Base-by-base conservation (phyloP, 1,139 yeast genomes). In the Candida sp. region DNA sequence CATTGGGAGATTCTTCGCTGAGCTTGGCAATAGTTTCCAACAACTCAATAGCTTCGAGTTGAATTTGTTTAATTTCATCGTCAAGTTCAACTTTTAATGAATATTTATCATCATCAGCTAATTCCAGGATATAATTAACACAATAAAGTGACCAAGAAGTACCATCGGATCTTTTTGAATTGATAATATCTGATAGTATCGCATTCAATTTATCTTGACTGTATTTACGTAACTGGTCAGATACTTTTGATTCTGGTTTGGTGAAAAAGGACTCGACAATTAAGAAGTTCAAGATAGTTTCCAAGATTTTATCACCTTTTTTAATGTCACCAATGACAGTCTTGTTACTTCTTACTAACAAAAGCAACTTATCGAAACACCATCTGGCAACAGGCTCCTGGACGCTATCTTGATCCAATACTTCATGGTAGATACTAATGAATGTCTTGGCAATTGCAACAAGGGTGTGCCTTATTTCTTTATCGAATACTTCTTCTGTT, bases 301-400 rank as follows among this genome's bases (percentile, higher is more conserved):
- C 77, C 21, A 82, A 27, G 22, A 37, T 7, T 21, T 29, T 29
- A 11, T 37, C 39, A 5, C 81, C 70, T 36, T 61, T 60, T 9
- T 66, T 54, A 6, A 61, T 58, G 4, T 43, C 40, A 35, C 41
- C 36, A 12, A 60, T 34, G 22, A 57, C 53, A 36, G 54, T 45
- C 56, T 75, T 75, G 55, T 81, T 72, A 51, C 67, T 63, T 53
- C 87, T 75, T 4, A 84, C 68, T 12, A 88, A 63, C 42, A 77
- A 76, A 21, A 86, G 68, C 23, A 87, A 55, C 45, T 80, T 79
- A 58, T 89, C 97, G 41, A 88, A 63, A 8, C 79, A 75, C 83
- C 93, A 89, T 56, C 76, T 79, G 45, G 80, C 71, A 8, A 75
- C 64, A 48, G 75, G 77, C 45, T 75, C 81, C 21, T 71, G 23